These are phyloP conservation scores for Intubia oerlemansii DNA, from an alignment of 2,329 filamentous ascomycete species.

Conservation along the genomic window DNA sequence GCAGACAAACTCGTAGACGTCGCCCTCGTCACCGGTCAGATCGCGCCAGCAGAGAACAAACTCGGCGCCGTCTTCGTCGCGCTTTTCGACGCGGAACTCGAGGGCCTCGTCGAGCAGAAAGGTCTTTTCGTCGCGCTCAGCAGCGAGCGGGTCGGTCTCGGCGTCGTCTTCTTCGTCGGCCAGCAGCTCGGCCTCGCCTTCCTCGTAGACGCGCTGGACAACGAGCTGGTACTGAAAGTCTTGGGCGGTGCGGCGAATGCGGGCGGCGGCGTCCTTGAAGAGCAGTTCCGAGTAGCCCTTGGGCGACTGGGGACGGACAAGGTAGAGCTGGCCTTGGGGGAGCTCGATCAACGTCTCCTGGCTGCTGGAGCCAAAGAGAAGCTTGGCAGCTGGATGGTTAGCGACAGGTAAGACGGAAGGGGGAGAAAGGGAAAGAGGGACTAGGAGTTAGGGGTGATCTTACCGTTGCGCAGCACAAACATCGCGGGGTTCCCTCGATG, in stretches of 20 bases:
- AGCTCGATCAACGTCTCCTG: slow-evolving; percentile 92
- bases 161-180: slow-evolving; percentile 76
- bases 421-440: background rate
- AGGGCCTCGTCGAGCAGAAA: slow-evolving; percentile 88
- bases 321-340: slow-evolving; percentile 86
- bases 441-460: slow-evolving; percentile 7
- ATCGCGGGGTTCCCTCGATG: no score
- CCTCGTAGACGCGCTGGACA: slow-evolving; percentile 87
- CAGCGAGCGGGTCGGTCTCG: slow-evolving; percentile 48
- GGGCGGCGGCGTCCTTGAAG: slow-evolving; percentile 89
- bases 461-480: slow-evolving; percentile 22
- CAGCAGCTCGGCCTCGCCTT: slow-evolving; percentile 81
- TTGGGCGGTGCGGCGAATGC: slow-evolving; percentile 79
- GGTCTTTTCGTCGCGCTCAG: slow-evolving; percentile 88
- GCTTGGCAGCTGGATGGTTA: slow-evolving; percentile 50
- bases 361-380: slow-evolving; percentile 69
- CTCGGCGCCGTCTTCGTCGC: slow-evolving; percentile 44
- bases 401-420: background rate
- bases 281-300: slow-evolving; percentile 98
- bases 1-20: slow-evolving; percentile 97
- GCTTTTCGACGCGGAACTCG: slow-evolving; percentile 66
- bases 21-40: slow-evolving; percentile 76
- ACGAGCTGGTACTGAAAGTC: slow-evolving; percentile 97
- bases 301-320: slow-evolving; percentile 82
- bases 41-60: slow-evolving; percentile 89